Conservation (phyloP, 176 grass and related monocot genomes). For the Ensete glaucum region DNA sequence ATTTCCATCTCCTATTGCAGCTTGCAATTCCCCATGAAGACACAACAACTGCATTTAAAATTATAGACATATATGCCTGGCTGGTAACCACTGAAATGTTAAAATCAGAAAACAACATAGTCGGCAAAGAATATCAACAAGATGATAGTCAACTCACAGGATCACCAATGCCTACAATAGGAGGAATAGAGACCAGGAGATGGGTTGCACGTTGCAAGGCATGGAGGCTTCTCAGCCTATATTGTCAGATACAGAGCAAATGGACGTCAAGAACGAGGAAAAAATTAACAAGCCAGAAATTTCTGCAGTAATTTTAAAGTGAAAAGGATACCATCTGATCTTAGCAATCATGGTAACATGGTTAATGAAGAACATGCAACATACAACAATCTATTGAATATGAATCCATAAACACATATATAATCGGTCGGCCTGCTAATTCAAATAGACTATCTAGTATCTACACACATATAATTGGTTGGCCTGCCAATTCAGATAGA, state of each 20-base stretch:
- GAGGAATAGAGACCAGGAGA: conserved; percentile 65
- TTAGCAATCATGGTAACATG: no score
- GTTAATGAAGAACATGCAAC: no score
- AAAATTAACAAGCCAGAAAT: no score
- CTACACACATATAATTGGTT: no score
- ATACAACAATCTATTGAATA: no score
- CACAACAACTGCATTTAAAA: conserved; percentile 45
- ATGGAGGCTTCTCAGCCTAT: conserved; percentile 35
- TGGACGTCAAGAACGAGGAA: background rate
- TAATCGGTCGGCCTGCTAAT: no score
- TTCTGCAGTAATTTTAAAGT: no score
- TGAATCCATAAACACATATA: no score
- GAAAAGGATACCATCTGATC: no score
- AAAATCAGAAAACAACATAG: background rate
- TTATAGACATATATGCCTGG: conserved; percentile 11
- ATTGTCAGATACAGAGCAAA: background rate
- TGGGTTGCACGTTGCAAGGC: conserved; percentile 44
- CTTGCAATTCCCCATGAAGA: conserved; percentile 36
- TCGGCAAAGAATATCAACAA: background rate
- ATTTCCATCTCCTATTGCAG: conserved; percentile 34
- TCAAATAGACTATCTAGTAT: no score
- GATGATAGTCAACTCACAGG: conserved; percentile 35
- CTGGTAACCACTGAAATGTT: background rate
- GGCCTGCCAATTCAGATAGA: no score
- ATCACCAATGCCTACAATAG: conserved; percentile 52